Percentiles rank a stretch among this genome's conserved stretches.
Evolutionary conservation across 2,329 filamentous ascomycete species (phyloP).

Genomic region (Apiospora pterosperma): DNA sequence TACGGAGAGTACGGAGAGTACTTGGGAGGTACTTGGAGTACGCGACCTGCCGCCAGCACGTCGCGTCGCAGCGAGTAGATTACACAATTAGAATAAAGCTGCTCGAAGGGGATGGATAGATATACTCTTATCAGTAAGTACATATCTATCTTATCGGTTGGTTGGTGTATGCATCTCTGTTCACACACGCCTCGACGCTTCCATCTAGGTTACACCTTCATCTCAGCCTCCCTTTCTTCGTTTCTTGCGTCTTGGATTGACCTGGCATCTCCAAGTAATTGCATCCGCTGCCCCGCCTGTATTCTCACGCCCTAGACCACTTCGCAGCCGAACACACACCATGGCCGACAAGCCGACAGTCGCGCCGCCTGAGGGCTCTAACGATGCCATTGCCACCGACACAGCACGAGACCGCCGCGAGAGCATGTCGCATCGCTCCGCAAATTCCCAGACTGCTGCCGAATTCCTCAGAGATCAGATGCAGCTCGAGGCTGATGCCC

Average conservation of each 20-base stretch:
- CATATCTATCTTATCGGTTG: too few relatives aligned
- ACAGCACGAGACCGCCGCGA: constrained; percentile 41
- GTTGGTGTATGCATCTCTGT: too few relatives aligned
- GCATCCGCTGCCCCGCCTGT: neutral
- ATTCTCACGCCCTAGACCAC: too few relatives aligned
- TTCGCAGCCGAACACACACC: neutral
- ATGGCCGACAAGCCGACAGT: neutral
- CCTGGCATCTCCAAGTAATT: neutral
- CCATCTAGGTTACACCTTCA: too few relatives aligned
- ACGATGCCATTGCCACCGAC: constrained; percentile 15
- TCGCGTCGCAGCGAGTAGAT: neutral
- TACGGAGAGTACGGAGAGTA: too few relatives aligned
- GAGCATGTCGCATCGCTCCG: constrained; percentile 55
- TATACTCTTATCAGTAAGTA: too few relatives aligned
- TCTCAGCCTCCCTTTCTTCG: neutral
- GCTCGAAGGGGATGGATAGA: too few relatives aligned
- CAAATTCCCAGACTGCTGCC: constrained; percentile 68
- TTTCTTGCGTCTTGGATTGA: neutral
- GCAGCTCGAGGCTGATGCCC: constrained; percentile 88
- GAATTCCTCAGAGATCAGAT: constrained; percentile 88
- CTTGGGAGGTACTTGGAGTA: neutral
- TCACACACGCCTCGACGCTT: too few relatives aligned
- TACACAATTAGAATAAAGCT: neutral
- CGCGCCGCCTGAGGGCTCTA: neutral
- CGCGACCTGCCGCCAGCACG: neutral